phyloP scores from a whole-genome alignment of 306 rosid species.

The Dicorynia guianensis region DNA sequence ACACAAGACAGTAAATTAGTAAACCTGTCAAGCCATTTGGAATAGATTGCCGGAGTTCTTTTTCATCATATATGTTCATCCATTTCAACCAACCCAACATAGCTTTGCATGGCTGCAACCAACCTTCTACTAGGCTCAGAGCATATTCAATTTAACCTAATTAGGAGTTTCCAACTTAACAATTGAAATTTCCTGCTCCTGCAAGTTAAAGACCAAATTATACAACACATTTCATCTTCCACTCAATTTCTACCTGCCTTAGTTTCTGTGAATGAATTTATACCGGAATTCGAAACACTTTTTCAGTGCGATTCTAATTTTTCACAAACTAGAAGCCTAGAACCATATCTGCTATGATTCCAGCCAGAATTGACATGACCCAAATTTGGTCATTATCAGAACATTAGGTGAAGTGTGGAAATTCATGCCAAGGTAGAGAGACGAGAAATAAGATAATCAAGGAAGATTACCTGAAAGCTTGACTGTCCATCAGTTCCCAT shows the following conservation, averaged over 20 bases:
- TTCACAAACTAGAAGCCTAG: not conserved
- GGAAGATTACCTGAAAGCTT: conserved; percentile 61
- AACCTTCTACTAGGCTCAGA: conserved; percentile 22
- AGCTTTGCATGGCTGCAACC: conserved; percentile 22
- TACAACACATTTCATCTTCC: conserved; percentile 33
- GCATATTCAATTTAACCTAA: conserved; percentile 1
- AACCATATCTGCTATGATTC: not conserved
- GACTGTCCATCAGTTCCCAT: conserved; percentile 58
- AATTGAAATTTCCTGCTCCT: conserved; percentile 34
- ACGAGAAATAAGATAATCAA: conserved; percentile 2
- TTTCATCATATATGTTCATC: conserved; percentile 20
- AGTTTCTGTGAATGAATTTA: not conserved
- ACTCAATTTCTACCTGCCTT: conserved; percentile 15
- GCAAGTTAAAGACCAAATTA: conserved; percentile 24
- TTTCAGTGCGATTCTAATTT: conserved; percentile 10
- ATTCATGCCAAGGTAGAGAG: not conserved
- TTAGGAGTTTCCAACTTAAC: conserved; percentile 31
- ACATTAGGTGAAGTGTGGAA: not conserved
- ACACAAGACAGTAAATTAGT: conserved; percentile 18
- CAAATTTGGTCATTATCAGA: not conserved
- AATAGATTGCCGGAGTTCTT: not conserved
- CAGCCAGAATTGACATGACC: conserved; percentile 9
- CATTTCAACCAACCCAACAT: conserved; percentile 29
- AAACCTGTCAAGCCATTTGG: conserved; percentile 32
- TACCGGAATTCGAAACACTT: not conserved